phyloP scores from a whole-genome alignment of 352 stramenopile species.

The Phytophthora tubulina region DNA sequence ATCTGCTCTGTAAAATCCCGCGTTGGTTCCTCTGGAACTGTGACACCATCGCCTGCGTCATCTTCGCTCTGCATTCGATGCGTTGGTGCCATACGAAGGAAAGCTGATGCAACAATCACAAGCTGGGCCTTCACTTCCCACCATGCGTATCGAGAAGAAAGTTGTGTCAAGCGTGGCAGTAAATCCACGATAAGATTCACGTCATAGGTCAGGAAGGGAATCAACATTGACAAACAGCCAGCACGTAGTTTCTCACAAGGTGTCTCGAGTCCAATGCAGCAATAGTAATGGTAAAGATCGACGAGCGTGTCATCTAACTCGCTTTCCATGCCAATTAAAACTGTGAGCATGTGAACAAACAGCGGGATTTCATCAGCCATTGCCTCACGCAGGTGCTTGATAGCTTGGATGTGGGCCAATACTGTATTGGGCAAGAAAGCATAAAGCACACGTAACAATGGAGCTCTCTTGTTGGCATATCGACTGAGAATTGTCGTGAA shows the following conservation, averaged over 20 bases:
- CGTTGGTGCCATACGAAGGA: constrained; percentile 50
- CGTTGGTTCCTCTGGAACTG: constrained; percentile 21
- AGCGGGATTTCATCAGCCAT: constrained; percentile 68
- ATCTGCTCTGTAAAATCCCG: constrained; percentile 74
- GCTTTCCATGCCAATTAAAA: constrained; percentile 77
- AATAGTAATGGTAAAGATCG: constrained; percentile 91
- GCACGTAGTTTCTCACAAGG: constrained; percentile 81
- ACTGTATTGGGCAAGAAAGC: constrained; percentile 62
- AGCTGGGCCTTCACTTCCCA: constrained; percentile 90
- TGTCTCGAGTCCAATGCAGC: constrained; percentile 81
- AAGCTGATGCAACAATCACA: constrained; percentile 68
- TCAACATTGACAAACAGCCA: constrained; percentile 81
- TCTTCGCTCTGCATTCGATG: constrained; percentile 28
- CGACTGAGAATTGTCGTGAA: constrained; percentile 40
- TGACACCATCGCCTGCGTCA: constrained; percentile 4
- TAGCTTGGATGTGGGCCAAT: constrained; percentile 74
- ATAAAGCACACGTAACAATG: constrained; percentile 69
- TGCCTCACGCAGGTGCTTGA: constrained; percentile 80
- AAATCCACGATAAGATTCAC: constrained; percentile 60
- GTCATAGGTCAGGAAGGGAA: constrained; percentile 53
- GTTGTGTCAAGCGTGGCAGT: constrained; percentile 69
- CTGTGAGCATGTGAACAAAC: constrained; percentile 79
- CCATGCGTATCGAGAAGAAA: constrained; percentile 72
- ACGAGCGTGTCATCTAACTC: constrained; percentile 77
- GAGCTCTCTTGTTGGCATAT: constrained; percentile 54